Evolutionary conservation across 2,329 filamentous ascomycete species (phyloP).

Genomic region (Talaromyces sp.): DNA sequence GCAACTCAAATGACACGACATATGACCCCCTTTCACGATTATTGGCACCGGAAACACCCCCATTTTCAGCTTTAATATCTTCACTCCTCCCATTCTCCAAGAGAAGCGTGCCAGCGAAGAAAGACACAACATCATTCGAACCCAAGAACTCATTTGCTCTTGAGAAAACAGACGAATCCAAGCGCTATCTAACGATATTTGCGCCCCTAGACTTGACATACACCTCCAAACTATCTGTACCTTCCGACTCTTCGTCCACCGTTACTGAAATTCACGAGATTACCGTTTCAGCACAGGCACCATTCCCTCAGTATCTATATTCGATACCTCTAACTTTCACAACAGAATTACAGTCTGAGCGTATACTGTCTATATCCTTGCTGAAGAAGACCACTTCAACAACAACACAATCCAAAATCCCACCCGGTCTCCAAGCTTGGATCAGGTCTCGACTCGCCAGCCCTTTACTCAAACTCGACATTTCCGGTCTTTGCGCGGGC

Average conservation of each 20-base stretch:
- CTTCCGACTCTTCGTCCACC: conserved; percentile 11
- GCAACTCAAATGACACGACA: conserved; percentile 21
- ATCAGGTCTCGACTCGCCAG: conserved; percentile 28
- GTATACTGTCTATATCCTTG: conserved; percentile 26
- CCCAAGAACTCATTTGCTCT: conserved; percentile 62
- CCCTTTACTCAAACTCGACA: conserved; percentile 29
- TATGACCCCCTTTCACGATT: conserved; percentile 22
- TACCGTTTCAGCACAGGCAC: conserved; percentile 29
- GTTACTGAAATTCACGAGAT: conserved; percentile 30
- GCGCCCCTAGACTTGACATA: conserved; percentile 56
- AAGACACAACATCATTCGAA: conserved; percentile 30
- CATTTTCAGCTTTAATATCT: conserved; percentile 33
- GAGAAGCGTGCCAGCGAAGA: conserved; percentile 17
- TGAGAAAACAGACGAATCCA: conserved; percentile 47
- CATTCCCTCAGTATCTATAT: conserved; percentile 29
- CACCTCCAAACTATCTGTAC: conserved; percentile 20
- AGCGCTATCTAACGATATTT: conserved; percentile 66
- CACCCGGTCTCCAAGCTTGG: conserved; percentile 27
- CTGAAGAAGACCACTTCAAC: conserved; percentile 12
- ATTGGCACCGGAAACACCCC: conserved; percentile 15
- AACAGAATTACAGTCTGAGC: conserved; percentile 29
- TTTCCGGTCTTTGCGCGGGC: conserved; percentile 37
- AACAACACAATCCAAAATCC: conserved; percentile 20
- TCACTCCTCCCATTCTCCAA: conserved; percentile 36
- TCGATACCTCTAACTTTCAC: conserved; percentile 28